These are phyloP conservation scores for Austroboletus eburneus DNA, from an alignment of 768 basidiomycete species.

Conservation along the genomic window DNA sequence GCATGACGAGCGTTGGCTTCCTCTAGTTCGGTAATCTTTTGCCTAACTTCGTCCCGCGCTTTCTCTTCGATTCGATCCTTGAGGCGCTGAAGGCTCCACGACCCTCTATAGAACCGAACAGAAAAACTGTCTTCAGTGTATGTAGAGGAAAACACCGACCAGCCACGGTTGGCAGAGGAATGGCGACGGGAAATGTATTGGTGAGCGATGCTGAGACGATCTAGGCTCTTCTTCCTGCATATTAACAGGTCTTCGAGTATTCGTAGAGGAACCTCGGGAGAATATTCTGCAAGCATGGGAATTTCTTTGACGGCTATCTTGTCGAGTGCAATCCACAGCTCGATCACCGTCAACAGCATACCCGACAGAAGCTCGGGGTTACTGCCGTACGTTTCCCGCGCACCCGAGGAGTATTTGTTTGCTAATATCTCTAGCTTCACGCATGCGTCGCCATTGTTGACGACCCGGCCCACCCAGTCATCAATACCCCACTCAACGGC, in stretches of 20 bases:
- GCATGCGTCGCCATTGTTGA: not conserved
- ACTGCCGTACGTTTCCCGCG: conserved; percentile 5
- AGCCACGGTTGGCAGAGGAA: not conserved
- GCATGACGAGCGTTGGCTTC: not conserved
- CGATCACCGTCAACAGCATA: not conserved
- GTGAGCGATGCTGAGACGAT: not conserved
- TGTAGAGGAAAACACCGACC: not conserved
- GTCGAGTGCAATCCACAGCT: not conserved
- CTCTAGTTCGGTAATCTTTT: not conserved
- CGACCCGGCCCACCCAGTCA: conserved; percentile 26
- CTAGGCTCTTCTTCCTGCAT: not conserved
- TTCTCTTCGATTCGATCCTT: not conserved
- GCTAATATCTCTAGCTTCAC: not conserved
- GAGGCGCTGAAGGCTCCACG: not conserved
- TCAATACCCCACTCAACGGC: conserved; percentile 27
- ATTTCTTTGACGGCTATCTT: not conserved
- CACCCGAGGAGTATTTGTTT: conserved; percentile 22
- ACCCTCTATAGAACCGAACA: not conserved
- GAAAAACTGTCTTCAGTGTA: not conserved
- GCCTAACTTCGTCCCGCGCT: not conserved
- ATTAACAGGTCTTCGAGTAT: not conserved
- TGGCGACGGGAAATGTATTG: not conserved
- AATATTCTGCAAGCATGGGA: not conserved
- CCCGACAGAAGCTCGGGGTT: not conserved
- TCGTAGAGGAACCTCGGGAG: not conserved